Conservation (phyloP, 2,329 filamentous ascomycete species). For the Rhinocladiella mackenziei region DNA sequence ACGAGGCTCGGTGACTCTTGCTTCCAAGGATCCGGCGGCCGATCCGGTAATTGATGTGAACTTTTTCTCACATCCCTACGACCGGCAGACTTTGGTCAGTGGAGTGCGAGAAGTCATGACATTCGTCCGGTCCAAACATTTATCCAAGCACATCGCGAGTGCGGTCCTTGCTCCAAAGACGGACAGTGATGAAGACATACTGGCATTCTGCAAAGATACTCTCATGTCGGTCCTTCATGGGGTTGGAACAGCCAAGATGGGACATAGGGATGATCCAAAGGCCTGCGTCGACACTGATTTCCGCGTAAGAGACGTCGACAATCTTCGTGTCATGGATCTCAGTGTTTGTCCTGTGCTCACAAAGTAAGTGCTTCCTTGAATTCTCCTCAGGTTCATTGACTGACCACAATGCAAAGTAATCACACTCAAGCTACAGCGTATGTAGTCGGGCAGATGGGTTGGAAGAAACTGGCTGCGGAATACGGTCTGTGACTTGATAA, state of each 20-base stretch:
- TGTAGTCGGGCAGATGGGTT: neutral
- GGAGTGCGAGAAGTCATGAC: slow-evolving; percentile 41
- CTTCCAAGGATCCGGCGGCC: slow-evolving; percentile 49
- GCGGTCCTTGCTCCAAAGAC: slow-evolving; percentile 44
- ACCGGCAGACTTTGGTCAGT: slow-evolving; percentile 50
- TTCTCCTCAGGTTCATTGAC: too few relatives aligned
- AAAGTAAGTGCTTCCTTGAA: too few relatives aligned
- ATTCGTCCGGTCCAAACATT: slow-evolving; percentile 41
- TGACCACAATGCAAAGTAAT: neutral
- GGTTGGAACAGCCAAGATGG: slow-evolving; percentile 58
- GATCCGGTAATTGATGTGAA: slow-evolving; percentile 53
- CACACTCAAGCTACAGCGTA: neutral
- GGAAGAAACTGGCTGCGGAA: neutral
- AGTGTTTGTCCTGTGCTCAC: slow-evolving; percentile 41
- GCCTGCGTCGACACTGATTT: slow-evolving; percentile 47
- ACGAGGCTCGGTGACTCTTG: slow-evolving; percentile 51
- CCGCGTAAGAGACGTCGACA: slow-evolving; percentile 36
- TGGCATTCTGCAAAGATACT: slow-evolving; percentile 45
- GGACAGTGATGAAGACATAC: slow-evolving; percentile 52
- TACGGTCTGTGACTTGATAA: too few relatives aligned
- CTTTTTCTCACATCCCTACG: slow-evolving; percentile 52
- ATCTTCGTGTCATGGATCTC: slow-evolving; percentile 42
- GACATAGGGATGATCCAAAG: slow-evolving; percentile 39
- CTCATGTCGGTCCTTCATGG: slow-evolving; percentile 52
- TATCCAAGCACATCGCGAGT: slow-evolving; percentile 42